These are phyloP conservation scores for Rossbeevera mucosa DNA, from an alignment of 768 basidiomycete species.

Conservation along the genomic window DNA sequence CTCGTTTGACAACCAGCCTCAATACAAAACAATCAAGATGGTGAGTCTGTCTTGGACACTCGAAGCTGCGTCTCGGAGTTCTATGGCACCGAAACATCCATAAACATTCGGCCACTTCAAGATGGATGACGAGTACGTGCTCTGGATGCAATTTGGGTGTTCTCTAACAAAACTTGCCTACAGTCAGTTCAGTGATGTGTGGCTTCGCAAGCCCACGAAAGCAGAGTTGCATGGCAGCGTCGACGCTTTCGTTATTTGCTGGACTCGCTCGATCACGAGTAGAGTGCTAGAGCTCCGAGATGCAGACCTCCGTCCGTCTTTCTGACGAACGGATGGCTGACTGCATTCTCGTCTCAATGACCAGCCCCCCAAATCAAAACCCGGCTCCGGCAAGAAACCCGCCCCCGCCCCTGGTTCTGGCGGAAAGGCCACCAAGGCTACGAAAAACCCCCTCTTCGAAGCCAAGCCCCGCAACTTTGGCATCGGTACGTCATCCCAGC, in stretches of 20 bases:
- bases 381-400: constrained; percentile 76
- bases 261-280: constrained; percentile 33
- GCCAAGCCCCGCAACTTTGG: constrained; percentile 87
- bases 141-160: constrained; percentile 33
- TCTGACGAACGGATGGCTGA: constrained; percentile 29
- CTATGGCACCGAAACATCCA: constrained; percentile 38
- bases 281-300: constrained; percentile 53
- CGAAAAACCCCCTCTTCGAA: constrained; percentile 98
- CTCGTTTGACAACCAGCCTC: constrained; percentile 34
- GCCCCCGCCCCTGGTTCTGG: constrained; percentile 81
- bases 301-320: constrained; percentile 26
- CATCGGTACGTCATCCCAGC: constrained; percentile 62
- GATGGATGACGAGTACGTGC: constrained; percentile 51
- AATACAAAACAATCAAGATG: constrained; percentile 44
- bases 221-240: constrained; percentile 39
- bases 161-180: constrained; percentile 17
- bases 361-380: constrained; percentile 74
- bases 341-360: constrained; percentile 80
- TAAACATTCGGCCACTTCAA: constrained; percentile 22
- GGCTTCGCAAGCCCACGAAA: constrained; percentile 14
- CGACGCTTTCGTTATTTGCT: constrained; percentile 39
- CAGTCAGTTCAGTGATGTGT: constrained; percentile 24
- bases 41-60: constrained; percentile 39
- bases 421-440: constrained; percentile 65
- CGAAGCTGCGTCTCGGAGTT: constrained; percentile 30